phyloP scores from a whole-genome alignment of 2,329 filamentous ascomycete genomes.

The Fusarium decemcellulare region DNA sequence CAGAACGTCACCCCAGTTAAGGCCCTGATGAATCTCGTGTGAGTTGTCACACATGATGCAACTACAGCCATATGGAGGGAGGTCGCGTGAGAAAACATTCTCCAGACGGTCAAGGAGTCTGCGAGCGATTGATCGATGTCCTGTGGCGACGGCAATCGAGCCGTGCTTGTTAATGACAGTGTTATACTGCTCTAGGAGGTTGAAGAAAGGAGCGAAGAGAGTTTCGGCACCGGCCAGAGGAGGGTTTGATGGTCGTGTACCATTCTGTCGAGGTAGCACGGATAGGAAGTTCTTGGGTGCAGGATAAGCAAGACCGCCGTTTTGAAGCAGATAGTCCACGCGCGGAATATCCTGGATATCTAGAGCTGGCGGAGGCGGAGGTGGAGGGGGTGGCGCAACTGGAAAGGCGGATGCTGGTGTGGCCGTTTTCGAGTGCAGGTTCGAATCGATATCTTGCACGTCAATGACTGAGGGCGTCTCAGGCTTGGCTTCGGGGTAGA shows the following conservation, averaged over 20 bases:
- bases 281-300: conserved; percentile 82
- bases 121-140: conserved; percentile 94
- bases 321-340: conserved; percentile 92
- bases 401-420: conserved; percentile 54
- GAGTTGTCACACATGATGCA: conserved; percentile 85
- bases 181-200: conserved; percentile 88
- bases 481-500: conserved; percentile 58
- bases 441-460: conserved; percentile 53
- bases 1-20: conserved; percentile 96
- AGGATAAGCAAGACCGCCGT: conserved; percentile 82
- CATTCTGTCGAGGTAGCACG: conserved; percentile 70
- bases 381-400: conserved; percentile 62
- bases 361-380: conserved; percentile 82
- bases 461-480: conserved; percentile 53
- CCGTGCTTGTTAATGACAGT: conserved; percentile 86
- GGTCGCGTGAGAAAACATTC: conserved; percentile 93
- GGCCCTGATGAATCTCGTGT: conserved; percentile 75
- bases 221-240: conserved; percentile 77
- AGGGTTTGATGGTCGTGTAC: conserved; percentile 71
- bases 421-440: conserved; percentile 55
- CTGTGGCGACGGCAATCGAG: conserved; percentile 94
- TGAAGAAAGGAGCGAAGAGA: conserved; percentile 87
- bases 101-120: conserved; percentile 91
- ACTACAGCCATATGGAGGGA: conserved; percentile 86
- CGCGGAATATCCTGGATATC: conserved; percentile 80